Base-by-base conservation (phyloP, 108 stramenopile genomes). In the Nitzschia sp. region DNA sequence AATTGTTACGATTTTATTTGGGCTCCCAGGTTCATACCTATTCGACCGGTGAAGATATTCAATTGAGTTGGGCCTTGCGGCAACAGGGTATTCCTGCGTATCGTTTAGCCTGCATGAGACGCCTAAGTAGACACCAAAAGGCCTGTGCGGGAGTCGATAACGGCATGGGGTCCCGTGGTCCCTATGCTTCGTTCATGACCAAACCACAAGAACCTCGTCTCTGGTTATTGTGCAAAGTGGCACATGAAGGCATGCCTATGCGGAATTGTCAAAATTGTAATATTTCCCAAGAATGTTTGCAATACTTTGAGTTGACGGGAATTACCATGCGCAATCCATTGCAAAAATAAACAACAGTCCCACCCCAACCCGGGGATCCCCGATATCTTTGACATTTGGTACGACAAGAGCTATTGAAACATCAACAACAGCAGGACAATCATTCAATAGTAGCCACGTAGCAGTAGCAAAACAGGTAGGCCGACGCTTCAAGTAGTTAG, bases 11-110 rank as follows among this genome's bases (percentile, higher is more conserved):
- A 19, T 61, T 34, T 13, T 38, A 34, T 42, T 30, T 24, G 35
- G 60, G 31, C 2, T 58, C 57, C 5, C 60, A 17, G 11, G 60
- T 61, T 23, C 23, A 61, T 38, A 61, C 60, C 17, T 61, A 38
- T 61, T 11, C 29, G 29, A 61, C 60, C 5, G 60, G 60, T 4
- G 60, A 61, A 61, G 60, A 61, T 61, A 61, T 61, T 9, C 60
- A 61, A 61, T 38, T 61, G 18, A 34, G 13, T 28, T 61, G 35
- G 35, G 60, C 36, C 8, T 38, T 61, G 60, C 60, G 42, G 42
- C 33, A 35, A 18, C 11, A 11, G 5, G 60, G 60, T 6, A 38
- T 61, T 21, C 60, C 21, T 4, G 9, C 60, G 26, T 61, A 61
- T 23, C 5, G n/a, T 8, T 38, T 61, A 28, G n/a, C n/a, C n/a